Percentiles rank a stretch among this genome's conserved stretches.
phyloP scores from a whole-genome alignment of 192 early-diverging fungal species.

The Coemansia sp. region DNA sequence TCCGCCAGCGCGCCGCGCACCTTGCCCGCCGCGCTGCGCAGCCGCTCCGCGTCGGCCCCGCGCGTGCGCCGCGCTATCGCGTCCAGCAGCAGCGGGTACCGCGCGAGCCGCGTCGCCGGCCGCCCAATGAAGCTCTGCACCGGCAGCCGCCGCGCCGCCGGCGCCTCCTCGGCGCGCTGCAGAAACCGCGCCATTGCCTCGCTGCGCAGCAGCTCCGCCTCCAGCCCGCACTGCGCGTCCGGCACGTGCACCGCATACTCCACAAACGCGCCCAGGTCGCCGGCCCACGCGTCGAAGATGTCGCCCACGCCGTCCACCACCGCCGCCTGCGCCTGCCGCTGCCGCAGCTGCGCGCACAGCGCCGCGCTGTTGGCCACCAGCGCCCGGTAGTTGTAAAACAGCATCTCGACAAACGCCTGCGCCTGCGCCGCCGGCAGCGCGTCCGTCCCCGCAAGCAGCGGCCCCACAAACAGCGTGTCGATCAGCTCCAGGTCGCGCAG shows the following conservation, averaged over 20 bases:
- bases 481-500: constrained; percentile 81
- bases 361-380: constrained; percentile 57
- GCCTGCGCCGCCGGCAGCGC: constrained; percentile 21
- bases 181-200: constrained; percentile 69
- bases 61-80: constrained; percentile 73
- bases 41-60: constrained; percentile 36
- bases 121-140: constrained; percentile 84
- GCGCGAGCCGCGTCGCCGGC: constrained; percentile 80
- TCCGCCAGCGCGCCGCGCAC: constrained; percentile 31
- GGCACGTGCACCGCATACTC: constrained; percentile 82
- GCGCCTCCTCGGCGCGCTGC: constrained; percentile 65
- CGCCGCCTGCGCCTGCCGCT: constrained; percentile 52
- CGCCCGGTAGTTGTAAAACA: constrained; percentile 73
- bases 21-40: constrained; percentile 24
- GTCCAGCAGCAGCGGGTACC: constrained; percentile 79
- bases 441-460: constrained; percentile 38
- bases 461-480: constrained; percentile 65
- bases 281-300: constrained; percentile 69
- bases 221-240: constrained; percentile 71
- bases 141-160: constrained; percentile 73
- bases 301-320: constrained; percentile 80
- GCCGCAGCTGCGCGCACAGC: constrained; percentile 54
- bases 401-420: constrained; percentile 62
- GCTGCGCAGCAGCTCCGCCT: constrained; percentile 68
- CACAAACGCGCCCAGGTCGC: constrained; percentile 69